Evolutionary conservation across 1,284 basidiomycete species (phyloP).

Genomic region (Inonotus obliquus): DNA sequence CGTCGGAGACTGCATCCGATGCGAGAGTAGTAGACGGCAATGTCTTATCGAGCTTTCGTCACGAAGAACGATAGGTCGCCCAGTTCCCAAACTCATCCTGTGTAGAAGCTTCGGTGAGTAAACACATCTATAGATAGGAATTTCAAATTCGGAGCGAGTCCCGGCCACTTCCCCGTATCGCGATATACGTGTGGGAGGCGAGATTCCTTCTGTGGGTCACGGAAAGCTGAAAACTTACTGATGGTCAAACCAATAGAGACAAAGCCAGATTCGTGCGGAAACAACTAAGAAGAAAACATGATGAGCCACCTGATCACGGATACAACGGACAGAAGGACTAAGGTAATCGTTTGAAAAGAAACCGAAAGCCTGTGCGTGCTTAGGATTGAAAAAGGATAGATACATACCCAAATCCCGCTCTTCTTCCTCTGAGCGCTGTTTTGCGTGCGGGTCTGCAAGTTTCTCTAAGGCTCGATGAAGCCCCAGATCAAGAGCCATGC

Average conservation of each 20-base stretch:
- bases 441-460: constrained; percentile 69
- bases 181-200: not conserved
- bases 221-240: constrained; percentile 47
- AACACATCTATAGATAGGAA: constrained; percentile 15
- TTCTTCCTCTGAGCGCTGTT: constrained; percentile 72
- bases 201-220: not conserved
- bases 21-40: constrained; percentile 74
- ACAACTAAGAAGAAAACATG: constrained; percentile 52
- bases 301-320: constrained; percentile 19
- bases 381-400: constrained; percentile 8
- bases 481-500: constrained; percentile 91
- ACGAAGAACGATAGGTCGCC: constrained; percentile 82
- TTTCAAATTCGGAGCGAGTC: not conserved
- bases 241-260: constrained; percentile 91
- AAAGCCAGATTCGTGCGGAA: constrained; percentile 90
- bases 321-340: not conserved
- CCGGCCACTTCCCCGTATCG: not conserved
- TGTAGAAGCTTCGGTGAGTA: constrained; percentile 3
- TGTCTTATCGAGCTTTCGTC: constrained; percentile 85
- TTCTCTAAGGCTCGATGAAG: constrained; percentile 88
- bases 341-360: not conserved
- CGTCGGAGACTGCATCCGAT: constrained; percentile 79
- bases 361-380: not conserved
- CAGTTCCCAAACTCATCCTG: constrained; percentile 88
- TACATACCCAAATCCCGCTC: constrained; percentile 77